phyloP scores from a whole-genome alignment of 352 stramenopile genomes.

The Lagenidium giganteum region DNA sequence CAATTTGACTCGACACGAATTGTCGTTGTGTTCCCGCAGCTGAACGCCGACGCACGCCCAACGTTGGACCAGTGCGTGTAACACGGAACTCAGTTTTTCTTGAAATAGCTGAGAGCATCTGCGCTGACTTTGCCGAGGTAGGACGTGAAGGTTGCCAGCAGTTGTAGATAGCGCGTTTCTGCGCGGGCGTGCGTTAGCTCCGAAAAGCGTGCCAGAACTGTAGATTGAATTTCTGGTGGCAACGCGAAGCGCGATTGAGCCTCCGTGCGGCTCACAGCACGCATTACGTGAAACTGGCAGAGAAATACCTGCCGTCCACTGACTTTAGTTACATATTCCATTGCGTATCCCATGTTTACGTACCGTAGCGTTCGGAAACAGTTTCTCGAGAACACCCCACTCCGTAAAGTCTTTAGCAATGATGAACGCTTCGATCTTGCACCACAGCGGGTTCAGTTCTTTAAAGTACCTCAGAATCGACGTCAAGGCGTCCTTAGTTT shows the following conservation, averaged over 20 bases:
- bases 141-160: too few relatives aligned
- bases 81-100: not conserved
- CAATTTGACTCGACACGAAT: constrained; percentile 3
- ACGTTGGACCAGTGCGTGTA: constrained; percentile 5
- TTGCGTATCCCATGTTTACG: not conserved
- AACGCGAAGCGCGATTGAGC: too few relatives aligned
- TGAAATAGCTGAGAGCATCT: not conserved
- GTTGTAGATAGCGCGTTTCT: too few relatives aligned
- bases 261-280: not conserved
- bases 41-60: not conserved
- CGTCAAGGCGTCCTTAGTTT: constrained; percentile 3
- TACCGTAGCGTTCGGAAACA: constrained; percentile 3
- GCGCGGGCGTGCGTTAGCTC: too few relatives aligned
- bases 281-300: constrained; percentile 1
- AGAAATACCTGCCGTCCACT: not conserved
- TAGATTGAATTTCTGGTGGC: too few relatives aligned
- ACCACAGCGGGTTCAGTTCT: not conserved
- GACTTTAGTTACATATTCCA: not conserved
- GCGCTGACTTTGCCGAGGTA: not conserved
- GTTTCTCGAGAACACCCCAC: not conserved
- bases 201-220: too few relatives aligned
- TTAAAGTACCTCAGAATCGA: constrained; percentile 5
- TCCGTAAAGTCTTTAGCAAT: constrained; percentile 3
- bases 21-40: constrained; percentile 9
- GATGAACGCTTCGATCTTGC: not conserved